Conservation (phyloP, 768 basidiomycete genomes). For the Psilocybe tampanensis region DNA sequence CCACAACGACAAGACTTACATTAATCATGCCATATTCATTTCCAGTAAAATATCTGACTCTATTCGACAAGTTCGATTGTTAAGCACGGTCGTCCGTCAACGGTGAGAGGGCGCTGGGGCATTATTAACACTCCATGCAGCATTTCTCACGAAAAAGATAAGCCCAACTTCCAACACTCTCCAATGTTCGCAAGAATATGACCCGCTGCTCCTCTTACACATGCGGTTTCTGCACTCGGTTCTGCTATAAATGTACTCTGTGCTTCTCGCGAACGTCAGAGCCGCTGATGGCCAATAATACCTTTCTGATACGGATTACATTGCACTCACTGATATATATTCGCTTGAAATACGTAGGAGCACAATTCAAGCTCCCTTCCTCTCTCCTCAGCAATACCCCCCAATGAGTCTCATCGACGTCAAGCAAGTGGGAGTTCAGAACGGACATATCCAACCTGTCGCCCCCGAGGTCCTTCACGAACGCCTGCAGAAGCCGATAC, state of each 20-base stretch:
- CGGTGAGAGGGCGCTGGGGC: too few species aligned
- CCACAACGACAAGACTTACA: too few species aligned
- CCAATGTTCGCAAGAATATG: too few species aligned
- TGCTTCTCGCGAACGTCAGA: background rate
- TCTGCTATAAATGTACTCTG: background rate
- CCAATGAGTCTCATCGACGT: background rate
- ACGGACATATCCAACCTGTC: background rate
- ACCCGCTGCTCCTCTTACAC: background rate
- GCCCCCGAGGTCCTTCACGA: background rate
- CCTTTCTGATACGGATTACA: background rate
- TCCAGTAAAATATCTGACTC: too few species aligned
- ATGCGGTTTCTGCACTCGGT: background rate
- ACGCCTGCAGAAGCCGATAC: constrained; percentile 24
- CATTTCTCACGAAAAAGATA: too few species aligned
- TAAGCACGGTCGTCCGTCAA: too few species aligned
- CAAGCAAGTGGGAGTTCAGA: background rate
- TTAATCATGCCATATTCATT: too few species aligned
- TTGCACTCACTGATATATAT: background rate
- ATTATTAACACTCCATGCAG: too few species aligned
- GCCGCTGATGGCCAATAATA: background rate
- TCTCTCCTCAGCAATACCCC: background rate
- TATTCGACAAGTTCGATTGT: too few species aligned
- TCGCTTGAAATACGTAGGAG: background rate
- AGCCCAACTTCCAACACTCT: too few species aligned
- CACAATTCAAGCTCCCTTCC: background rate